These are phyloP conservation scores for Zasmidium angulare DNA, from an alignment of 2,329 filamentous ascomycete genomes.

Conservation along the genomic window DNA sequence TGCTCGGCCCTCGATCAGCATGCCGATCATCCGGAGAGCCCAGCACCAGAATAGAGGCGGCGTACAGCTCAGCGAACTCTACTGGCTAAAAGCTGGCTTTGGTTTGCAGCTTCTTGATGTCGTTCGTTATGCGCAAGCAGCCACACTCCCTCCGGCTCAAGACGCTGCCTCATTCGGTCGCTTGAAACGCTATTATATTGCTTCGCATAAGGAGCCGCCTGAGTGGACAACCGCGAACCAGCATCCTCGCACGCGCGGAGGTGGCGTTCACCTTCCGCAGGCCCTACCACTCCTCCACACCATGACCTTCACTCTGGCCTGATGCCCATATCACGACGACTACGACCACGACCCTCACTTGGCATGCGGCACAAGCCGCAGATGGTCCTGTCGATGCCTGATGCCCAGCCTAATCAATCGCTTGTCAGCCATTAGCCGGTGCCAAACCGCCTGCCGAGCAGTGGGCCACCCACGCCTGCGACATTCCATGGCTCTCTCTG, in stretches of 20 bases:
- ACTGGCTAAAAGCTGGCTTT: conserved; percentile 1
- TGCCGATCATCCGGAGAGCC: conserved; percentile 9
- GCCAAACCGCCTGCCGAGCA: conserved; percentile 8
- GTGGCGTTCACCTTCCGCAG: conserved; percentile 21
- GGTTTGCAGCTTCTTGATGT: neutral
- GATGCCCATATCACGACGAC: neutral
- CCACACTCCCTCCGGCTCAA: conserved; percentile 5
- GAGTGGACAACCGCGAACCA: conserved; percentile 7
- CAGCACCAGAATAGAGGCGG: conserved; percentile 6
- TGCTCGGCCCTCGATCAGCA: neutral
- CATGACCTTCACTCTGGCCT: neutral
- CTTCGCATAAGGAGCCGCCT: conserved; percentile 16
- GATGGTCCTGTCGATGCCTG: conserved; percentile 6
- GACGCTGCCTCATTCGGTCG: conserved; percentile 9
- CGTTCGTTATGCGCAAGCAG: neutral
- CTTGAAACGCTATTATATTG: conserved; percentile 21
- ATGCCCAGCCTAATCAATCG: conserved; percentile 13
- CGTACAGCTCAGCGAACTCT: neutral
- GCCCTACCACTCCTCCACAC: conserved; percentile 3
- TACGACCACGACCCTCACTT: neutral
- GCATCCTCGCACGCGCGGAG: conserved; percentile 7
- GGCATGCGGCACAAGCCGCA: conserved; percentile 14
- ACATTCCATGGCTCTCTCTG: conserved; percentile 6
- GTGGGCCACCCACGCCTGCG: conserved; percentile 15
- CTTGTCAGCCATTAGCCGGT: conserved; percentile 9